Evolutionary conservation across 768 basidiomycete species (phyloP), one percentile per base, ranked within the genome.

Genomic region (Mycena rosella): DNA sequence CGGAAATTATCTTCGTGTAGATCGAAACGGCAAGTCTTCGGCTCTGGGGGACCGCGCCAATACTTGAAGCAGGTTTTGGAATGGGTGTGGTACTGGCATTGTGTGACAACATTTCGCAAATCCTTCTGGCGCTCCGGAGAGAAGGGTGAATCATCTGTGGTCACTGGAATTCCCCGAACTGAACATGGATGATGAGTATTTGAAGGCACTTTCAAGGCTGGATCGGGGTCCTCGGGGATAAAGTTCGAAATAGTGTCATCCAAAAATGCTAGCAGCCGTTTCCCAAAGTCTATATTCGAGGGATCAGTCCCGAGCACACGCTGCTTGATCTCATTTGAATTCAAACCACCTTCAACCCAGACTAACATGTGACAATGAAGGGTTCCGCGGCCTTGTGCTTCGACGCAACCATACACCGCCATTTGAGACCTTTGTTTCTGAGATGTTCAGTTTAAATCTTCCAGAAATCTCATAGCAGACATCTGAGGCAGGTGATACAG

Each of bases 11-110:
- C 52, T 30, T 61, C 65, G 49, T 63, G 48, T 1, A 71, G 17
- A 56, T 71, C 60, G 38, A 71, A 71, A 0, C 69, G 60, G 34
- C 69, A 71, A 3, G 62, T 48, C 24, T 57, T 57, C 3, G 55
- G 65, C 18, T 58, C 60, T 2, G 60, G 60, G 7, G 65, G 65
- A 2, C 64, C 57, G 0, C 40, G 29, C 60, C 69, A 67, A 32
- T 68, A 60, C 32, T 73, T 73, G 9, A 26, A 73, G 20, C 72
- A 73, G 4, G 72, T 73, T 3, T 55, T 45, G 1, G 45, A 61
- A 53, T 73, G 72, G 0, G 32, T 36, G 13, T 73, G 66, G 24
- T 27, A 60, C 22, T 73, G 71, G n/a, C 68, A 73, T 27, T 63
- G 18, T 24, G 47, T 55, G 5, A 49, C 71, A 17, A 72, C 20